Evolutionary conservation across 1,139 yeast genomes (phyloP), one percentile per base, ranked within the genome.

Genomic region (Debaryomyces singareniensis): DNA sequence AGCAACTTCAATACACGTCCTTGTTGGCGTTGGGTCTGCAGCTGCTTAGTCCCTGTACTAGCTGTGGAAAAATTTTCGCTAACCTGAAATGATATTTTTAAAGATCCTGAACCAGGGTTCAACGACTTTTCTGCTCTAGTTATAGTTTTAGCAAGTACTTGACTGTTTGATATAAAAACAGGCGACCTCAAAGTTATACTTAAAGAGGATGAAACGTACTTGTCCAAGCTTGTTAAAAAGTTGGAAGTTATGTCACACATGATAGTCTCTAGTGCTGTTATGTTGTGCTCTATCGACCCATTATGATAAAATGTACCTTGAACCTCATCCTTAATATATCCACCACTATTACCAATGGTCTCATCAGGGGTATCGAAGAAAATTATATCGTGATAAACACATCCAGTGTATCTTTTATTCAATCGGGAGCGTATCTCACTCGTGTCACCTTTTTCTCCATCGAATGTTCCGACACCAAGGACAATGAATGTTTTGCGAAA

Each of bases 1-100:
- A 78, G 57, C 26, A 83, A 66, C 45, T 91, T 91, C 9, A 73
- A 51, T 43, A 82, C 83, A 33, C 98, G 65, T 2, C 96, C 97
- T 29, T 43, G 48, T 42, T 49, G 66, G 27, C 55, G 57, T 37
- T 45, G 64, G 53, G 47, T 64, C 29, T 53, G 35, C 35, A 53
- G 56, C 12, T 56, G 41, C 35, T 59, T 59, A 12, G 45, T 36
- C 25, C 58, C 64, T 4, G 37, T 13, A 2, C 33, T 28, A 5
- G 42, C 40, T 29, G 29, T 30, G 26, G 37, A 26, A n/a, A n/a
- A n/a, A n/a, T n/a, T n/a, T 16, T n/a, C 10, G 30, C 27, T 29
- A 5, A 42, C 34, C 25, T 38, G 37, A 34, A 61, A 61, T 5
- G 63, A 44, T 13, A 58, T 58, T 34, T 59, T 61, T 35, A 60